These are phyloP conservation scores for Microsporum canis DNA, from an alignment of 2,329 filamentous ascomycete genomes.

Conservation along the genomic window DNA sequence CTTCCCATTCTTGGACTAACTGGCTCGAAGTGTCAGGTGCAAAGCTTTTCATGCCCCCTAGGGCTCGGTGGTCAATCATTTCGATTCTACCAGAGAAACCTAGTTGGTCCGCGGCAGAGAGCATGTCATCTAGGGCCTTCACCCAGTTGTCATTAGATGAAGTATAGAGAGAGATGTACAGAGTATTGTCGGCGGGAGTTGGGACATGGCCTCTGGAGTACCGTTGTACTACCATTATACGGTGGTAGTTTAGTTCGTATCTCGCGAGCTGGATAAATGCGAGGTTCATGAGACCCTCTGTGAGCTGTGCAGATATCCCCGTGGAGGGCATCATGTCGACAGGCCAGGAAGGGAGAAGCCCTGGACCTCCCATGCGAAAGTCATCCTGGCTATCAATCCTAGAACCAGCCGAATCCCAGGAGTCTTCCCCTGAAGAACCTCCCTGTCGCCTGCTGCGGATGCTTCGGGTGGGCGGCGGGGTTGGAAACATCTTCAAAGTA, in stretches of 20 bases:
- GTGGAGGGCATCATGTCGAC: neutral
- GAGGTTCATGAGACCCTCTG: neutral
- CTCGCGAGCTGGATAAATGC: neutral
- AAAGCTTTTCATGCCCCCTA: neutral
- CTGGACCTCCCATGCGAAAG: constrained; percentile 3
- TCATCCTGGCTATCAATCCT: neutral
- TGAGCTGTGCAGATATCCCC: neutral
- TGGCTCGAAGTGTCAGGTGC: neutral
- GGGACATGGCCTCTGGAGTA: neutral
- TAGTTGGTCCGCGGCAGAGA: neutral
- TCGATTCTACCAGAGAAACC: neutral
- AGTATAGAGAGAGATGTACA: neutral
- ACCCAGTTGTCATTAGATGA: neutral
- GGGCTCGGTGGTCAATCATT: constrained; percentile 3
- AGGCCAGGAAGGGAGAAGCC: constrained; percentile 3
- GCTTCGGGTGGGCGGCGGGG: neutral
- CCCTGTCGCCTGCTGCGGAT: neutral
- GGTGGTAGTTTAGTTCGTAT: neutral
- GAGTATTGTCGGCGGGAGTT: neutral
- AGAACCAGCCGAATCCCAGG: neutral
- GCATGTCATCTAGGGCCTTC: neutral
- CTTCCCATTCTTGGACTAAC: neutral
- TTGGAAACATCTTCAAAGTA: neutral
- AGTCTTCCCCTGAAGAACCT: neutral
- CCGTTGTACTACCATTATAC: neutral